A percentile compares a stretch with the other conserved stretches of the same genome.
Evolutionary conservation across 805 yeast genomes (phyloP).

Genomic region (Henningerozyma blattae): DNA sequence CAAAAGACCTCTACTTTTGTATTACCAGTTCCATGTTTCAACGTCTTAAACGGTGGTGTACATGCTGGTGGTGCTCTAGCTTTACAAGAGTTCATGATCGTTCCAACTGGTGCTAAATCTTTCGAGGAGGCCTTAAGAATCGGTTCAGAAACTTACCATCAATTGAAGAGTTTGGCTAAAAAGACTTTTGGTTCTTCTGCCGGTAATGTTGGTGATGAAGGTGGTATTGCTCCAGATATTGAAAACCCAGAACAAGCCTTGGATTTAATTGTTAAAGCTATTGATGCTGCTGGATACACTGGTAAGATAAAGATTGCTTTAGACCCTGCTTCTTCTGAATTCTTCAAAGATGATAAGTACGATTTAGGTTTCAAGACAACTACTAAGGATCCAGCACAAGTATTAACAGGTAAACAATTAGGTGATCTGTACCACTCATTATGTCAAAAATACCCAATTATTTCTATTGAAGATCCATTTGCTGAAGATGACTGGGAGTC

Average conservation of each 20-base stretch:
- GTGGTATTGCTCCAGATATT: conserved; percentile 99
- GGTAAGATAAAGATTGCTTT: conserved; percentile 87
- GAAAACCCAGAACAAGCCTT: conserved; percentile 93
- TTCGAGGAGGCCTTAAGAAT: conserved; percentile 95
- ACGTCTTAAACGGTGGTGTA: conserved; percentile 98
- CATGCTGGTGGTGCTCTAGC: conserved; percentile 99
- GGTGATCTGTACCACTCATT: conserved; percentile 74
- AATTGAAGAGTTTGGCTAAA: conserved; percentile 84
- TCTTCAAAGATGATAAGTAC: conserved; percentile 93
- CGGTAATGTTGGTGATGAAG: conserved; percentile 99
- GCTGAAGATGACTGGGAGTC: conserved; percentile 99
- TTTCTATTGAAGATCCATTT: conserved; percentile 97
- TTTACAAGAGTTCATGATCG: conserved; percentile 99
- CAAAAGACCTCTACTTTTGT: conserved; percentile 70
- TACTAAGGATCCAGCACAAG: conserved; percentile 75
- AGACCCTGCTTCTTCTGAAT: conserved; percentile 96
- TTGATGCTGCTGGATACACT: conserved; percentile 88
- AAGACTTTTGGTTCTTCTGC: conserved; percentile 95
- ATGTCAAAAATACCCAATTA: conserved; percentile 88
- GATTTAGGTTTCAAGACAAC: conserved; percentile 99
- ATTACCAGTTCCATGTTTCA: conserved; percentile 98
- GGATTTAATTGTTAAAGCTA: conserved; percentile 84
- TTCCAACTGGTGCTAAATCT: conserved; percentile 80
- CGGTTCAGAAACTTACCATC: conserved; percentile 97
- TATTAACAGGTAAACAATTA: conserved; percentile 82